Percentiles rank a stretch among this genome's conserved stretches.
These are phyloP conservation scores for Diaporthe ampelina DNA, from an alignment of 2,329 filamentous ascomycete species.

Conservation along the genomic window DNA sequence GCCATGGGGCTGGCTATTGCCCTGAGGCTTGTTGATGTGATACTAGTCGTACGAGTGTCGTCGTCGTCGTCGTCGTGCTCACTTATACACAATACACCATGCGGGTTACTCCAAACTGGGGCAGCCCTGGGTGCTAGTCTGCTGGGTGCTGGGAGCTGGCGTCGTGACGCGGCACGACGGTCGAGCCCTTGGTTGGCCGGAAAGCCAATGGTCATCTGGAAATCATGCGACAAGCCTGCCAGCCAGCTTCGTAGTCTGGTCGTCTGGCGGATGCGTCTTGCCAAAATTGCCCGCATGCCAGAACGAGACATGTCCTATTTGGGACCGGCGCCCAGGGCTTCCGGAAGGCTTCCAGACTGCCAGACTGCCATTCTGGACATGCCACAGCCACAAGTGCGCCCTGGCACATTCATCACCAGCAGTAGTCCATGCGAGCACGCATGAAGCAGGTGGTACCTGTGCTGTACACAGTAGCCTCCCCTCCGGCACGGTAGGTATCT, in stretches of 20 bases:
- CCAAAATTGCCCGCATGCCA: conserved; percentile 27
- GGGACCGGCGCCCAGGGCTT: conserved; percentile 18
- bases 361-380: background rate
- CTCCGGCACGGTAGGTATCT: background rate
- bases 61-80: background rate
- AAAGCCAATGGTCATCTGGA: conserved; percentile 31
- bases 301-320: conserved; percentile 19
- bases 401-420: conserved; percentile 21
- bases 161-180: conserved; percentile 14
- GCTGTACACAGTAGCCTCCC: background rate
- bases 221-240: conserved; percentile 39
- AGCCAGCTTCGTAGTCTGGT: conserved; percentile 5
- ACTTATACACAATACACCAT: background rate
- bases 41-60: conserved; percentile 11
- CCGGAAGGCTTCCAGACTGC: conserved; percentile 23
- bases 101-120: background rate
- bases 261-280: conserved; percentile 1
- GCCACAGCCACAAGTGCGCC: conserved; percentile 13
- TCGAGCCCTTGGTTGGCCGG: conserved; percentile 25
- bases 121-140: background rate
- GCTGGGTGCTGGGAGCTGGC: background rate
- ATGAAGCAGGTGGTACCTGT: conserved; percentile 1
- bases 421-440: conserved; percentile 16
- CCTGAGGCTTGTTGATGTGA: background rate
- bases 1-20: conserved; percentile 1